Evolutionary conservation across 306 rosid genomes (phyloP).

Genomic region (Rosa lucieae): DNA sequence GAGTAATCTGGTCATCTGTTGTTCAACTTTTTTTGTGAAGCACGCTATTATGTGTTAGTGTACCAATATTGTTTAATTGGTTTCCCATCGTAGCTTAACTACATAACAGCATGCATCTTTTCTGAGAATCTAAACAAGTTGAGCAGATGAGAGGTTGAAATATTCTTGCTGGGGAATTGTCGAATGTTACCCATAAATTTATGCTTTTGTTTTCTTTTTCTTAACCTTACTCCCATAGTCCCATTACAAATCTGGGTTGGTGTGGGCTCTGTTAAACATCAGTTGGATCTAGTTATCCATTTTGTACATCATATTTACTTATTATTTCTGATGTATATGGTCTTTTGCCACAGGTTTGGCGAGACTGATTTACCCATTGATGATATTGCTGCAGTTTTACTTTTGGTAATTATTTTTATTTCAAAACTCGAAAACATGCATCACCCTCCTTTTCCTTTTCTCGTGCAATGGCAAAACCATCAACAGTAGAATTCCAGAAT

Average conservation of each 20-base stretch:
- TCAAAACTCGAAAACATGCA: slow-evolving; percentile 8
- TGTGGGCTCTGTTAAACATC: not conserved
- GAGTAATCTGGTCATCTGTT: not conserved
- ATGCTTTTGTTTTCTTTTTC: not conserved
- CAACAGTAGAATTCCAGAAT: slow-evolving; percentile 20
- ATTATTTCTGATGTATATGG: slow-evolving; percentile 10
- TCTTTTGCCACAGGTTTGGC: slow-evolving; percentile 69
- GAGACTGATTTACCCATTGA: slow-evolving; percentile 88
- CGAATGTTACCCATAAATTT: not conserved
- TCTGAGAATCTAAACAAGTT: slow-evolving; percentile 1
- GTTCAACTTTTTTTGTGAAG: not conserved
- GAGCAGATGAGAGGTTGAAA: not conserved
- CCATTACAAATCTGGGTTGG: not conserved
- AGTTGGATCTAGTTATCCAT: not conserved
- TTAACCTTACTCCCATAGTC: not conserved
- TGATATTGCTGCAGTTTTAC: slow-evolving; percentile 89
- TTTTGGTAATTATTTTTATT: slow-evolving; percentile 57
- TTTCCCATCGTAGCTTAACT: not conserved
- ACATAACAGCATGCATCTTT: not conserved
- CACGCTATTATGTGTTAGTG: not conserved
- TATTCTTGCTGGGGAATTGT: slow-evolving; percentile 9
- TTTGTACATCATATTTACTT: not conserved
- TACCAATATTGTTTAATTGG: not conserved
- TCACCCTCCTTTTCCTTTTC: slow-evolving; percentile 7
- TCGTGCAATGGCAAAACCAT: slow-evolving; percentile 7